Evolutionary conservation across 768 basidiomycete genomes (phyloP), one percentile per base, ranked within the genome.

Genomic region (Leccinum obscurum): DNA sequence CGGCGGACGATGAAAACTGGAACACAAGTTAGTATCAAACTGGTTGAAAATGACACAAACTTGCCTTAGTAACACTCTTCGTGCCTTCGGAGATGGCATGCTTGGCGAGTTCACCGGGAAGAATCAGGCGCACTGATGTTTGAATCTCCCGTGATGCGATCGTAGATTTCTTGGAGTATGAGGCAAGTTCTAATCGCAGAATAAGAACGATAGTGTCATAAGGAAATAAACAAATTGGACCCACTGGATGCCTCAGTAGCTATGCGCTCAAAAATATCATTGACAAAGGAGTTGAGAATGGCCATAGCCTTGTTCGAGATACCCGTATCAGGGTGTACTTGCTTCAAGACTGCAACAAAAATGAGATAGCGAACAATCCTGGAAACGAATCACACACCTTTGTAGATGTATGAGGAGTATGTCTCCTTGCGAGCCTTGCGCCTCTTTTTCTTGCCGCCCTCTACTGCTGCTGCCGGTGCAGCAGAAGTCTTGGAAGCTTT

Each of bases 101-200:
- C 83, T 98, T 98, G 72, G 95, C 92, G 49, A 98, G 86, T 78
- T 98, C 95, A 78, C 95, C 96, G 62, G 95, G 95, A 28, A 98
- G 88, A 71, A 98, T 97, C 50, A 96, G 83, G 59, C 95, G 90
- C 54, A 97, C 95, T 44, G 92, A 84, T 32, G 96, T 98, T 78
- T 98, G 96, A 71, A 98, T 98, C 78, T 98, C 96, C 61, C 96
- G 92, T 24, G 94, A 97, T 20, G 95, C 96, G 76, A 98, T 98
- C 49, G 96, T 98, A 3, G 96, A 97, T 78, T 97, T 96, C 86
- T 98, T 96, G 58, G 95, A 97, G 84, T 98, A 98, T 1, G 93
- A 85, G 58, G 95, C 94, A 70, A 98, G 93, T 79, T 96, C 92
- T 93, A 24, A 17, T 68, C 4, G 2, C 2, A 10, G 3, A 3